These are phyloP conservation scores for Mycoemilia scoparia DNA, from an alignment of 192 early-diverging fungal genomes.

Conservation along the genomic window DNA sequence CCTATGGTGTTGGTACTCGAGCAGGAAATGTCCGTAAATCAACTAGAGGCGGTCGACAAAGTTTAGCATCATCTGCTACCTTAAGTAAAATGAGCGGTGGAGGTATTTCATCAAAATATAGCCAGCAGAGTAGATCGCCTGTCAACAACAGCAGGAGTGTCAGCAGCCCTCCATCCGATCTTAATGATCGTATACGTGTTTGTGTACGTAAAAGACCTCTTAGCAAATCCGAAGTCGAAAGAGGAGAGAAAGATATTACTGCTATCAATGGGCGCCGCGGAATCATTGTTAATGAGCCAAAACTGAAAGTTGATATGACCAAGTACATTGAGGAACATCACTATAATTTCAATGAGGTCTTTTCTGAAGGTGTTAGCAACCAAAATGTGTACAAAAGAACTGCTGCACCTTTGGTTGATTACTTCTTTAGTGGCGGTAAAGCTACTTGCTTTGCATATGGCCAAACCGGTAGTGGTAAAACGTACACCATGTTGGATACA, in stretches of 20 bases:
- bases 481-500: slow-evolving; percentile 88
- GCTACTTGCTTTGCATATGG: slow-evolving; percentile 98
- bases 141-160: slow-evolving; percentile 5
- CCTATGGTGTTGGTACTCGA: slow-evolving; percentile 15
- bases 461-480: slow-evolving; percentile 89
- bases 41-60: slow-evolving; percentile 12
- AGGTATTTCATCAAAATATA: slow-evolving; percentile 5
- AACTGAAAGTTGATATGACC: slow-evolving; percentile 90
- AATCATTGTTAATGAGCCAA: slow-evolving; percentile 82
- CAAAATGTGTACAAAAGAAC: slow-evolving; percentile 79
- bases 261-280: slow-evolving; percentile 41
- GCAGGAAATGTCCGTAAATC: slow-evolving; percentile 11
- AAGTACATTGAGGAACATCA: slow-evolving; percentile 86
- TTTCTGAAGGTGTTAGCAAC: slow-evolving; percentile 63
- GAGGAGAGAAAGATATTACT: slow-evolving; percentile 74
- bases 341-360: slow-evolving; percentile 94
- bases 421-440: slow-evolving; percentile 88
- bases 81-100: slow-evolving; percentile 9
- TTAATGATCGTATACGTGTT: slow-evolving; percentile 76
- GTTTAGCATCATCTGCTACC: slow-evolving; percentile 3
- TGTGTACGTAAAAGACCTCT: slow-evolving; percentile 93
- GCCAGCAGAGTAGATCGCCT: slow-evolving; percentile 4
- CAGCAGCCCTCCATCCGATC: slow-evolving; percentile 13
- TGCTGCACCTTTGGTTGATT: slow-evolving; percentile 82
- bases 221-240: slow-evolving; percentile 65